Evolutionary conservation across 768 basidiomycete species (phyloP).

Genomic region (Mycena alexandri): DNA sequence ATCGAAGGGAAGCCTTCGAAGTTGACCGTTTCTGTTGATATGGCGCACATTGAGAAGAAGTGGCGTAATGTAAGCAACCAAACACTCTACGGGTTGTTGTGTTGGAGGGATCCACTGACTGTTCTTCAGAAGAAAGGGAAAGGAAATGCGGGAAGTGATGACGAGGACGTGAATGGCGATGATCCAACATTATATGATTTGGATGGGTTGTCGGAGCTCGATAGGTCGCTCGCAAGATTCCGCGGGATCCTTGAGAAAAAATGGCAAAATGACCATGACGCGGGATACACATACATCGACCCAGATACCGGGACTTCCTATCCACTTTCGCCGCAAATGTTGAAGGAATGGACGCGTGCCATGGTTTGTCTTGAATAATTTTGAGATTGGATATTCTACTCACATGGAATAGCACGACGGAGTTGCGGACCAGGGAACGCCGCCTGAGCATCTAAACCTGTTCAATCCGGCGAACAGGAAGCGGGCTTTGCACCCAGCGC

Average conservation of each 20-base stretch:
- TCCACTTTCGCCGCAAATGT: conserved; percentile 37
- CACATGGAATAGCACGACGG: conserved; percentile 6
- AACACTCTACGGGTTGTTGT: too few species aligned
- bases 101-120: too few species aligned
- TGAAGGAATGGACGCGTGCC: conserved; percentile 36
- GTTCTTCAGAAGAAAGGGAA: too few species aligned
- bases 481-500: conserved; percentile 11
- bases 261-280: conserved; percentile 33
- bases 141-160: too few species aligned
- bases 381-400: background rate
- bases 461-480: conserved; percentile 12
- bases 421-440: background rate
- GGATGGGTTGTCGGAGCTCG: conserved; percentile 31
- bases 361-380: conserved; percentile 22
- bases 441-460: background rate
- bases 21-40: conserved; percentile 16
- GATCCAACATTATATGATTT: background rate
- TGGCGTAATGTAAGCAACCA: too few species aligned
- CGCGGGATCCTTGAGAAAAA: conserved; percentile 29
- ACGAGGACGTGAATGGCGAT: too few species aligned
- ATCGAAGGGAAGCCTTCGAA: background rate
- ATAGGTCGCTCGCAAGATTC: conserved; percentile 30
- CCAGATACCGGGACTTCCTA: conserved; percentile 7
- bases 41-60: conserved; percentile 12
- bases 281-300: conserved; percentile 34